These are phyloP conservation scores for Xanthoconium separans DNA, from an alignment of 1,284 basidiomycete genomes.

Conservation along the genomic window DNA sequence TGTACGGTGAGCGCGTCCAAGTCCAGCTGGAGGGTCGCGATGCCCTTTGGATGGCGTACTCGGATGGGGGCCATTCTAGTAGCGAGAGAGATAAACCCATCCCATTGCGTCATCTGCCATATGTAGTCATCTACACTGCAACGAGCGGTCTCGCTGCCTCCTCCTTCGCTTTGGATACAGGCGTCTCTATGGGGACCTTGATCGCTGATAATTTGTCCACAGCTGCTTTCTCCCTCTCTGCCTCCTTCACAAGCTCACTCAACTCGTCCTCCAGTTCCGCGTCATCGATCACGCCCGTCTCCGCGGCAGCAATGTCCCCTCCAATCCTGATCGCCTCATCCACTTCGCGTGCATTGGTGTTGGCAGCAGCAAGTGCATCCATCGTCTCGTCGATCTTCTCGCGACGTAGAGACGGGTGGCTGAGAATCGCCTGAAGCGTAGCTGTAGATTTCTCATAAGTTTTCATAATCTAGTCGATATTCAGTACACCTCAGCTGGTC, in stretches of 20 bases:
- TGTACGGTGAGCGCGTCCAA: slow-evolving; percentile 61
- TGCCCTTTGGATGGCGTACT: slow-evolving; percentile 78
- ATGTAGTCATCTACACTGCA: slow-evolving; percentile 9
- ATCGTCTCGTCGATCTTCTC: slow-evolving; percentile 83
- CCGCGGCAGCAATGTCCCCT: slow-evolving; percentile 55
- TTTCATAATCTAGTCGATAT: slow-evolving; percentile 70
- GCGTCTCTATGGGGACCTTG: slow-evolving; percentile 18
- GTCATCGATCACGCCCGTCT: slow-evolving; percentile 56
- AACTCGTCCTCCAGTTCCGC: slow-evolving; percentile 64
- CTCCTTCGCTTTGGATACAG: not conserved
- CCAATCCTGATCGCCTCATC: slow-evolving; percentile 75
- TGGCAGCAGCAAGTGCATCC: slow-evolving; percentile 81
- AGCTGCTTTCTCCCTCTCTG: slow-evolving; percentile 37
- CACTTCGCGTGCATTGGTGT: slow-evolving; percentile 79
- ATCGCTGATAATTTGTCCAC: slow-evolving; percentile 22
- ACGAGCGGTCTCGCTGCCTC: slow-evolving; percentile 3
- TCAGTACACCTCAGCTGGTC: not conserved
- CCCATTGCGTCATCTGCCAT: slow-evolving; percentile 18
- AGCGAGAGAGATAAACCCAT: no score
- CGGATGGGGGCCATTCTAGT: slow-evolving; percentile 67
- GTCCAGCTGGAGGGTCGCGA: slow-evolving; percentile 75
- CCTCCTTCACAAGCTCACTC: slow-evolving; percentile 49
- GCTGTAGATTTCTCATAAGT: slow-evolving; percentile 80
- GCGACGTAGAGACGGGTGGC: slow-evolving; percentile 76
- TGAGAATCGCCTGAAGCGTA: slow-evolving; percentile 74